Evolutionary conservation across 331 rosid genomes (phyloP), one percentile per base, ranked within the genome.

Genomic region (Telfairia occidentalis): DNA sequence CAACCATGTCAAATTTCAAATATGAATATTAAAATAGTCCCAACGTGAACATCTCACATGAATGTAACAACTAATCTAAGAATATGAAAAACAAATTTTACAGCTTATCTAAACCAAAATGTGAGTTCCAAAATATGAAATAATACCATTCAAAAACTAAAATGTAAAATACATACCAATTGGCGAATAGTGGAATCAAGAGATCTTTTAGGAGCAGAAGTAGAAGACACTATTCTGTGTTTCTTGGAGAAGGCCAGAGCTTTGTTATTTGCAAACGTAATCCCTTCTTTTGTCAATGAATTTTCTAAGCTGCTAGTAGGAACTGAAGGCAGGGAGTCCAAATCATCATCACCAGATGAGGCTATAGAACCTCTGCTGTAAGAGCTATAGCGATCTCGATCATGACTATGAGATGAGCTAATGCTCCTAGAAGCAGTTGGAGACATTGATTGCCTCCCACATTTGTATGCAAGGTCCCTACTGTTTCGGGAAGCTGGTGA

Each of bases 341-440:
- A n/a, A 78, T 92, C 97, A 75, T 90, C 95, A 72, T 92, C 96
- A 71, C 87, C 95, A 34, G 96, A 90, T 78, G 96, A 92, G 49
- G 87, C 95, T 13, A 88, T 67, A 63, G 97, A 92, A 79, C 89
- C 95, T 90, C 87, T 87, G 88, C 96, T 88, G 81, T 82, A 88
- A 70, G 91, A 84, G 78, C 96, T 92, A 75, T 85, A 84, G 49
- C 82, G 88, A 65, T 88, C 97, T 76, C 89, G 85, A 58, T 92
- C 97, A 75, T 90, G 95, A 87, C 95, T 92, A 26, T 78, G 85
- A 48, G 89, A 78, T 65, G 96, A 92, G 80, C 90, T 80, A 73
- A 89, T 82, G 78, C 95, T 90, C 81, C 97, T 88, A 65, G 96
- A 81, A 75, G 95, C 85, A 82, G 95, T 88, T 74, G 97, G 97